Conservation (phyloP, 2,329 filamentous ascomycete species). For the Stagonosporopsis vannaccii region DNA sequence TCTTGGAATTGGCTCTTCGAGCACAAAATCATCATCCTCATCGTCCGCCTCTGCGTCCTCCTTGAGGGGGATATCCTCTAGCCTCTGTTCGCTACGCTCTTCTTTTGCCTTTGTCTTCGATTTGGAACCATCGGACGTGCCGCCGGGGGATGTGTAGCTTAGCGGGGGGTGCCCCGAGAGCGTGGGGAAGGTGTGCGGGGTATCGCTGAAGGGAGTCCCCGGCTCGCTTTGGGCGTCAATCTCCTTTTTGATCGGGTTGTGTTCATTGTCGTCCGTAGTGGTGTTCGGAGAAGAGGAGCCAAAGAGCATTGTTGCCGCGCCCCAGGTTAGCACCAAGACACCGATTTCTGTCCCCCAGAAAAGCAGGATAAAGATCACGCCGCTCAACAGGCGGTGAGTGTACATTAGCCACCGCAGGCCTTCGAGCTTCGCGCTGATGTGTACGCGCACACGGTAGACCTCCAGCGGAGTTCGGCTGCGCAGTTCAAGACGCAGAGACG, state of each 20-base stretch:
- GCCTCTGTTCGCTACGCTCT: conserved; percentile 18
- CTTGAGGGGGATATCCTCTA: conserved; percentile 32
- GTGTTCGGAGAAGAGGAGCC: not conserved
- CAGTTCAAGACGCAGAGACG: conserved; percentile 68
- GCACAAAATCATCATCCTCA: conserved; percentile 53
- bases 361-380: conserved; percentile 69
- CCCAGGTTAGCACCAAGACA: conserved; percentile 72
- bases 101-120: conserved; percentile 26
- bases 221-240: conserved; percentile 23
- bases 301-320: conserved; percentile 58
- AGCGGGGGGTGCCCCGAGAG: conserved; percentile 54
- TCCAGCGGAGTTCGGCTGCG: conserved; percentile 75
- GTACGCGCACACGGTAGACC: conserved; percentile 74
- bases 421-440: conserved; percentile 75
- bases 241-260: conserved; percentile 9
- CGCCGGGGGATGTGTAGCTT: conserved; percentile 39
- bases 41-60: conserved; percentile 53
- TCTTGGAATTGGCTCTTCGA: conserved; percentile 40
- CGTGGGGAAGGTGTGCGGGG: conserved; percentile 58
- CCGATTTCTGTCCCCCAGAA: conserved; percentile 83
- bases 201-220: conserved; percentile 50
- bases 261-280: not conserved
- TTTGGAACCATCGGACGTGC: not conserved
- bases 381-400: conserved; percentile 75
- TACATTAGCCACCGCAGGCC: conserved; percentile 83